Base-by-base conservation (phyloP, 176 grass and related monocot species). In the Oryza meridionalis region DNA sequence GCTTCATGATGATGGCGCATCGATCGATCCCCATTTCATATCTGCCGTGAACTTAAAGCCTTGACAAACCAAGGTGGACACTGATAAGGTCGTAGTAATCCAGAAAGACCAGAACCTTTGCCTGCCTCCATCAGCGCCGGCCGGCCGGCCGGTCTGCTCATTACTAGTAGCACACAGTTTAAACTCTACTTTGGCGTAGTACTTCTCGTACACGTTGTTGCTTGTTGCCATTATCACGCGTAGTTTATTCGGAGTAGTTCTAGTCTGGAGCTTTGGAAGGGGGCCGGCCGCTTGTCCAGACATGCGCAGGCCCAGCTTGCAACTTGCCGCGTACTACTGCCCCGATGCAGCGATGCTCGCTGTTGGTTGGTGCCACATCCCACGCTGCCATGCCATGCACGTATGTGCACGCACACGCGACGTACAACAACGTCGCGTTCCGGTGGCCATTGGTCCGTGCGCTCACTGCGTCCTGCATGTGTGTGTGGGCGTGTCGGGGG, bases 41-140 rank as follows among this genome's bases (percentile, higher is more conserved):
- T 81, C 65, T 72, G 66, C 24, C 88, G 73, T 78, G 27, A 69
- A 43, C 44, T 82, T 44, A 21, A 89, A 71, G 88, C 17, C 24
- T 66, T 35, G 53, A 15, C 72, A 72, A 85, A 81, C 32, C 51
- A 3, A 6, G 38, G 50, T 15, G 51, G 51, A 55, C 24, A 31
- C 10, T 4, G 35, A 29, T 65, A 65, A 44, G 58, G 26, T 10
- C 76, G 51, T 55, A 49, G 42, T 77, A 11, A 45, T 62, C 44
- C 37, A 6, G 9, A 46, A 43, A 11, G 29, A 40, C 44, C 37
- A 6, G 9, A 46, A 43, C n/a, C 79, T 21, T 12, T 55, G 16
- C 51, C 6, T 70, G 69, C 16, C 32, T 55, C 9, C 5, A 46
- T 21, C 3, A 68, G 49, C 44, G 51, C 51, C 51, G 2, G 51